These are phyloP conservation scores for Schizochytrium sp. DNA, from an alignment of 108 stramenopile species.

Conservation along the genomic window DNA sequence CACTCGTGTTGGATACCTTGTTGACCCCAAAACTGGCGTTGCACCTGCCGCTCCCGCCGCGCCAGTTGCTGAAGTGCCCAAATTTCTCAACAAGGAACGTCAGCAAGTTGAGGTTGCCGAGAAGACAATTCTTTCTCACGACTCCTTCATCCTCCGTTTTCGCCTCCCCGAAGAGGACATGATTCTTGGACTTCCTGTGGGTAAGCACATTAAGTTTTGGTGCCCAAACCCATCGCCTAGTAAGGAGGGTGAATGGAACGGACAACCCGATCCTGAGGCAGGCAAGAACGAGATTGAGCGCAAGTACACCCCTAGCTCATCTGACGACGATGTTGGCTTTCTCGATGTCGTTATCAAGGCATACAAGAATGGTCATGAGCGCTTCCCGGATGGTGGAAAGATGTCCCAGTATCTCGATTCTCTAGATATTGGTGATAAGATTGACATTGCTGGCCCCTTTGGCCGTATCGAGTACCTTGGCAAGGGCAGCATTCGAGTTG, in stretches of 20 bases:
- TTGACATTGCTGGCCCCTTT: conserved; percentile 85
- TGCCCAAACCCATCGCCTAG: conserved; percentile 78
- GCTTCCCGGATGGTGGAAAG: conserved; percentile 70
- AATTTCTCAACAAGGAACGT: conserved; percentile 38
- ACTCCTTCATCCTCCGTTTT: conserved; percentile 92
- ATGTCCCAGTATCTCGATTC: conserved; percentile 62
- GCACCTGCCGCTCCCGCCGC: neutral
- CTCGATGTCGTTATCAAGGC: conserved; percentile 84
- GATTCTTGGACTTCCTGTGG: conserved; percentile 93
- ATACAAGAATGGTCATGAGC: conserved; percentile 69
- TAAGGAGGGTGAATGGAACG: conserved; percentile 59
- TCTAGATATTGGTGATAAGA: conserved; percentile 66
- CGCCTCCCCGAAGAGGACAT: conserved; percentile 90
- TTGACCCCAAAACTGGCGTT: neutral
- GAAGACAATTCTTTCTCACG: conserved; percentile 81
- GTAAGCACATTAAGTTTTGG: conserved; percentile 94
- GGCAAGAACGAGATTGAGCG: conserved; percentile 97
- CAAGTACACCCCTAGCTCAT: conserved; percentile 97
- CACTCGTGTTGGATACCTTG: conserved; percentile 44
- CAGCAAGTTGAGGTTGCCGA: conserved; percentile 73
- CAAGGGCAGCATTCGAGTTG: conserved; percentile 88
- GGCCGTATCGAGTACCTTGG: conserved; percentile 93
- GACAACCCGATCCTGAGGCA: conserved; percentile 75
- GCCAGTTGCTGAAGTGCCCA: neutral
- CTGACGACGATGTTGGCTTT: conserved; percentile 85